Conservation (phyloP, 1,284 basidiomycete genomes). For the Phlebopus sp. region DNA sequence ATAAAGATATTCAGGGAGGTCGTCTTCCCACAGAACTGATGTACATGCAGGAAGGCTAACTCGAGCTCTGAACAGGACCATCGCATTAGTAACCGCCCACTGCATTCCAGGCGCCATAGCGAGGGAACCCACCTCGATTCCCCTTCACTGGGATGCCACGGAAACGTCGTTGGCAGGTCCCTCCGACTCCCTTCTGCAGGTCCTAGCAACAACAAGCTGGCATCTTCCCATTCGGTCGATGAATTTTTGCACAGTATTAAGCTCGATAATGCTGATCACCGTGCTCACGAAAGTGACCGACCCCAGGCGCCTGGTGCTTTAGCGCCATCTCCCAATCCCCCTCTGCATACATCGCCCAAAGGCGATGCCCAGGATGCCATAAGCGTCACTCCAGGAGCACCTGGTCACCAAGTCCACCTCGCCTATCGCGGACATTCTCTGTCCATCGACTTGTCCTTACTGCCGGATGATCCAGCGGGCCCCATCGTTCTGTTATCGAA, state of each 20-base stretch:
- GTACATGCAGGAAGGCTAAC: not conserved
- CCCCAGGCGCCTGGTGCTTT: slow-evolving; percentile 6
- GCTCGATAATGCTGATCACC: slow-evolving; percentile 8
- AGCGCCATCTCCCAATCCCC: slow-evolving; percentile 11
- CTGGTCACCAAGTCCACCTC: slow-evolving; percentile 20
- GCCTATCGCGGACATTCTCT: slow-evolving; percentile 27
- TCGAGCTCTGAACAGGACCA: too few relatives aligned
- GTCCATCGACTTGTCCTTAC: slow-evolving; percentile 26
- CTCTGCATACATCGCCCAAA: slow-evolving; percentile 11
- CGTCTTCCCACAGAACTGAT: not conserved
- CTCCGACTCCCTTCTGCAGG: slow-evolving; percentile 10
- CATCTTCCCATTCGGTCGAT: slow-evolving; percentile 6
- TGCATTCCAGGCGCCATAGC: slow-evolving; percentile 3
- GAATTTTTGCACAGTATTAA: slow-evolving; percentile 22
- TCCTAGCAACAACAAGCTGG: not conserved
- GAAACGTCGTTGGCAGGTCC: slow-evolving; percentile 3
- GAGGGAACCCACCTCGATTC: slow-evolving; percentile 6
- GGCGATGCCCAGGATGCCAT: slow-evolving; percentile 1
- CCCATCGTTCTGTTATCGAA: slow-evolving; percentile 24
- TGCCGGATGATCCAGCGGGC: slow-evolving; percentile 29
- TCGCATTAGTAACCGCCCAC: too few relatives aligned
- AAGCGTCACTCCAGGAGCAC: slow-evolving; percentile 3
- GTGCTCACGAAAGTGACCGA: slow-evolving; percentile 6
- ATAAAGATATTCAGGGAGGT: not conserved
- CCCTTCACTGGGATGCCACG: slow-evolving; percentile 6